Base-by-base conservation (phyloP, 225 moss, liverwort and hornwort genomes). In the Anthoceros angustus region DNA sequence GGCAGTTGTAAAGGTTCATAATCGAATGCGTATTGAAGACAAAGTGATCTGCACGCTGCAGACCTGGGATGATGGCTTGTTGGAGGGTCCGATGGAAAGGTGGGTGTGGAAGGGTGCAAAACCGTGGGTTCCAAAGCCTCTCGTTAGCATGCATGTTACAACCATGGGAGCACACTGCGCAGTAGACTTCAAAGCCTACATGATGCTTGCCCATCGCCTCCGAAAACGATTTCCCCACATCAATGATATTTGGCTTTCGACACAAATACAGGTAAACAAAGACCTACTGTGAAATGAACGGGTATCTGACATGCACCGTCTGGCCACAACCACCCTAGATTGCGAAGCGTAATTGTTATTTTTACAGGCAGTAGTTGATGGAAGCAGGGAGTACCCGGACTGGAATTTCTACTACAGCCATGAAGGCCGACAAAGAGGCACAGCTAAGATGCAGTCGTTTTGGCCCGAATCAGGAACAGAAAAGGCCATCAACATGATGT, bases 401-500 rank as follows among this genome's bases (percentile, higher is more conserved):
- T 77, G 77, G 77, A 65, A 48, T 67, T 80, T 80, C 41, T 69
- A 77, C 67, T 74, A 74, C 50, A 77, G 65, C 5, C 62, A 66
- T 0, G 12, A 74, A 5, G 32, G 18, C 1, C 69, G 80, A n/a
- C 80, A 77, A 74, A 23, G 6, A 23, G 74, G 74, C 0, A 40
- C 7, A 12, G 72, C 42, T 24, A n/a, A 2, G 0, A 77, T 77
- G 74, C 46, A 7, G 69, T 72, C 72, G 7, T 74, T 76, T 50
- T 74, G 72, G 49, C 67, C 8, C 10, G 43, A 40, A 0, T 72
- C 77, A 2, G 77, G 77, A 0, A 66, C 8, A 25, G 14, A 74
- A 63, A 55, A 2, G 3, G 77, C 74, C 43, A 72, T 69, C 40
- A 77, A 64, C 5, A 80, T 74, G 64, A 70, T 74, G 8, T 60